phyloP scores from a whole-genome alignment of 176 grass and related monocot species.

The Otatea glauca region DNA sequence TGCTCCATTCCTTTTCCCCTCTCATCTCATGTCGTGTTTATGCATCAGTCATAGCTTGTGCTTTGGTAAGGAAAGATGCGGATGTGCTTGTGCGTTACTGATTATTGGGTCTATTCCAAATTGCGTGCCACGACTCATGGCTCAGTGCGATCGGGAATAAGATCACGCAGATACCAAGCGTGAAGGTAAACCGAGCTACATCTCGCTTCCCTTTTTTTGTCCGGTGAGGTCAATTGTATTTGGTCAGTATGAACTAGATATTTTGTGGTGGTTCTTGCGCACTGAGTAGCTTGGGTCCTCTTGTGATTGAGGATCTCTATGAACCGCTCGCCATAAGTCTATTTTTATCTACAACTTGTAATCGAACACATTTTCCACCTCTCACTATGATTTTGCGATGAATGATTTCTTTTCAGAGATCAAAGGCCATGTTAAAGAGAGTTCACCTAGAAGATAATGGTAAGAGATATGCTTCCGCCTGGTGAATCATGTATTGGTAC shows the following conservation, averaged over 20 bases:
- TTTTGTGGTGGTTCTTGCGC: slow-evolving; percentile 14
- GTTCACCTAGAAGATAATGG: slow-evolving; percentile 65
- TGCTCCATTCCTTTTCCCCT: neutral
- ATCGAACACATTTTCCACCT: neutral
- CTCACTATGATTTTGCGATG: slow-evolving; percentile 12
- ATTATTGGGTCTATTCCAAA: neutral
- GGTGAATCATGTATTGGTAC: too few relatives aligned
- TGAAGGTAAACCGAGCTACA: slow-evolving; percentile 50
- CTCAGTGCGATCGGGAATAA: slow-evolving; percentile 77
- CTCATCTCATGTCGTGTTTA: neutral
- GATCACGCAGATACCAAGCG: slow-evolving; percentile 60
- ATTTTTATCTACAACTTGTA: neutral
- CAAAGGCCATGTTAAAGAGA: slow-evolving; percentile 65
- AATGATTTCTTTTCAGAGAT: slow-evolving; percentile 60
- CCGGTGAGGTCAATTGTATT: neutral
- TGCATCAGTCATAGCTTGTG: neutral
- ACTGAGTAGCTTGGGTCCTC: slow-evolving; percentile 64
- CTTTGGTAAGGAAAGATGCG: too few relatives aligned
- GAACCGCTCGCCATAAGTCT: slow-evolving; percentile 66
- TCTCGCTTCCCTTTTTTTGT: neutral
- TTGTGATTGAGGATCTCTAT: slow-evolving; percentile 84
- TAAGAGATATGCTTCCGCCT: too few relatives aligned
- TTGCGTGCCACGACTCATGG: slow-evolving; percentile 60
- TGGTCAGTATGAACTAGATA: neutral
- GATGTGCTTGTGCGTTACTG: neutral